Evolutionary conservation across 805 yeast species (phyloP).

Genomic region (Hanseniaspora occidentalis): DNA sequence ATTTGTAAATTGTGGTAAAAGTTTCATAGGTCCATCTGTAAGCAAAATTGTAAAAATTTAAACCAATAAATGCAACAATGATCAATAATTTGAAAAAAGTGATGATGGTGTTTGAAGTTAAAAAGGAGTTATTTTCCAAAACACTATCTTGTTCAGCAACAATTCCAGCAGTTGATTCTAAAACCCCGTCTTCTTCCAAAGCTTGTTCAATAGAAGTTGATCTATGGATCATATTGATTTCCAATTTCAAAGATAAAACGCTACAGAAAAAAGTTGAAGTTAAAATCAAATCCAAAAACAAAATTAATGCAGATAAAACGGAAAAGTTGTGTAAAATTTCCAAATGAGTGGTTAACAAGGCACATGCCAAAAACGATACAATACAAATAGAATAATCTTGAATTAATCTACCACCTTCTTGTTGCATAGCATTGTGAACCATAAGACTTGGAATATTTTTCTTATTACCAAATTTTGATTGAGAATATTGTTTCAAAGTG

Average conservation of each 20-base stretch:
- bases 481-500: slow-evolving; percentile 30
- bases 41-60: slow-evolving; percentile 59
- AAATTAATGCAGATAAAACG: slow-evolving; percentile 54
- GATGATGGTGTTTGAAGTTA: slow-evolving; percentile 30
- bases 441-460: slow-evolving; percentile 15
- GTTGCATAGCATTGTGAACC: slow-evolving; percentile 24
- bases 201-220: slow-evolving; percentile 66
- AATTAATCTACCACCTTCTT: slow-evolving; percentile 30
- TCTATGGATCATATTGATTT: slow-evolving; percentile 74
- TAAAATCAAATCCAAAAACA: slow-evolving; percentile 58
- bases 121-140: slow-evolving; percentile 12
- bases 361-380: slow-evolving; percentile 53
- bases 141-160: slow-evolving; percentile 32
- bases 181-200: slow-evolving; percentile 86
- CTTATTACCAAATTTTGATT: slow-evolving; percentile 23
- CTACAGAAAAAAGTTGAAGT: slow-evolving; percentile 77
- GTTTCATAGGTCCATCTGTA: slow-evolving; percentile 55
- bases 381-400: slow-evolving; percentile 70
- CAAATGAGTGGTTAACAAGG: slow-evolving; percentile 51
- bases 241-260: slow-evolving; percentile 74
- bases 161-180: slow-evolving; percentile 57
- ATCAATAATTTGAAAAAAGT: slow-evolving; percentile 48
- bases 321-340: slow-evolving; percentile 74
- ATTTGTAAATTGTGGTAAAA: slow-evolving; percentile 21
- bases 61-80: slow-evolving; percentile 43